A percentile compares a stretch with the other conserved stretches of the same genome.
Conservation (phyloP, 2,329 filamentous ascomycete species). For the Monosporascus sp. region DNA sequence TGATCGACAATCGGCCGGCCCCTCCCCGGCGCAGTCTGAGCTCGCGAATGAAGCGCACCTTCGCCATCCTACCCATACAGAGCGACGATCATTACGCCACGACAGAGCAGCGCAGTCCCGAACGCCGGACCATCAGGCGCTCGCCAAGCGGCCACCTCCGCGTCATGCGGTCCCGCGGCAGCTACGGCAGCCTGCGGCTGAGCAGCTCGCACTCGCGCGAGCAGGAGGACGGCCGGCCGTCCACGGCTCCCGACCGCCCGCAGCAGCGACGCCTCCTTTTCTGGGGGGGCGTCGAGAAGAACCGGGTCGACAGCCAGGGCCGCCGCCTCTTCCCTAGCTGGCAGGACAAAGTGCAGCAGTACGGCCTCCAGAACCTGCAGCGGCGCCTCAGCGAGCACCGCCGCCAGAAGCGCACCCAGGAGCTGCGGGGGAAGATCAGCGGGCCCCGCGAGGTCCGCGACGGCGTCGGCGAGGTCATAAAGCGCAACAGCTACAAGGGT, state of each 20-base stretch:
- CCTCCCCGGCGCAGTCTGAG: slow-evolving; percentile 43
- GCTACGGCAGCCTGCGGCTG: slow-evolving; percentile 25
- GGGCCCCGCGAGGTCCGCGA: slow-evolving; percentile 53
- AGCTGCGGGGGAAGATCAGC: slow-evolving; percentile 56
- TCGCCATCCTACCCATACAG: slow-evolving; percentile 53
- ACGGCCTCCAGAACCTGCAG: slow-evolving; percentile 45
- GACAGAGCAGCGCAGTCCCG: slow-evolving; percentile 32
- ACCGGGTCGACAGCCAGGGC: slow-evolving; percentile 24
- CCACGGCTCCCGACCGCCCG: slow-evolving; percentile 28
- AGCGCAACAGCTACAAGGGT: slow-evolving; percentile 36
- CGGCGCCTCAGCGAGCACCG: slow-evolving; percentile 53
- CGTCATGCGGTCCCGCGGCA: slow-evolving; percentile 50
- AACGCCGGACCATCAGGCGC: slow-evolving; percentile 54
- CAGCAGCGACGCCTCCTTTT: slow-evolving; percentile 17
- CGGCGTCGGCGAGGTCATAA: slow-evolving; percentile 52
- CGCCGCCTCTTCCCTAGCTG: slow-evolving; percentile 30
- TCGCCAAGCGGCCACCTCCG: slow-evolving; percentile 56
- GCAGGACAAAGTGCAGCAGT: slow-evolving; percentile 45
- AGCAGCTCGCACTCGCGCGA: slow-evolving; percentile 16
- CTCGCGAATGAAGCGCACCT: slow-evolving; percentile 51
- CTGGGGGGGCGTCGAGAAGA: slow-evolving; percentile 22
- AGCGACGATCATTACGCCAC: slow-evolving; percentile 33
- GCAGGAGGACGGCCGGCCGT: slow-evolving; percentile 26
- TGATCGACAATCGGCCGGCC: slow-evolving; percentile 42
- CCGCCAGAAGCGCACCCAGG: slow-evolving; percentile 53